phyloP scores from a whole-genome alignment of 441 rosid genomes.

The Biscutella laevigata region DNA sequence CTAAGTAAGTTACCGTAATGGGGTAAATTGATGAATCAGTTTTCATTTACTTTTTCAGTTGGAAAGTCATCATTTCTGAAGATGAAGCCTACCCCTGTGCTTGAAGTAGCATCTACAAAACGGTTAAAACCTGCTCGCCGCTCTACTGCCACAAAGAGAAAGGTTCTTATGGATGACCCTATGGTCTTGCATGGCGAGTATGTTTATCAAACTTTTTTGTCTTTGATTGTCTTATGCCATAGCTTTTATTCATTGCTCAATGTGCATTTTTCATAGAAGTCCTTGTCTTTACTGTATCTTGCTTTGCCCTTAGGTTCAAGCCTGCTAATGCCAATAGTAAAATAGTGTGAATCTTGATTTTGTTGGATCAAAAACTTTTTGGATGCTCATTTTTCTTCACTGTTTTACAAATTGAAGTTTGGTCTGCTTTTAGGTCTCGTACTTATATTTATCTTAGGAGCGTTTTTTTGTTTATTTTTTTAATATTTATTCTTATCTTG shows the following conservation, averaged over 20 bases:
- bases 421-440: neutral
- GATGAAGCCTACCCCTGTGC: constrained; percentile 69
- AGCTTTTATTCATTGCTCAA: constrained; percentile 1
- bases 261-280: neutral
- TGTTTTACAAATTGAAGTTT: constrained; percentile 1
- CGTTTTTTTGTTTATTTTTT: neutral
- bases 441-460: neutral
- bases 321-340: neutral
- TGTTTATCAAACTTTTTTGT: constrained; percentile 27
- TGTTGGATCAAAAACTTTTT: constrained; percentile 1
- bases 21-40: constrained; percentile 3
- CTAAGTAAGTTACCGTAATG: neutral
- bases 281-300: neutral
- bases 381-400: constrained; percentile 4
- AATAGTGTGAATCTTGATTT: neutral
- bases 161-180: constrained; percentile 85
- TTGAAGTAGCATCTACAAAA: constrained; percentile 53
- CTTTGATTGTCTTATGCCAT: neutral
- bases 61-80: constrained; percentile 80
- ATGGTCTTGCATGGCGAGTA: constrained; percentile 99
- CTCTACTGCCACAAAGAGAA: constrained; percentile 66
- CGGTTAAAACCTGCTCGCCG: constrained; percentile 52
- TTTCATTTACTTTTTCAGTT: constrained; percentile 36
- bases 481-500: constrained; percentile 16
- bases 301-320: constrained; percentile 8